Conservation (phyloP, 176 grass and related monocot genomes). For the Eragrostis curvula region DNA sequence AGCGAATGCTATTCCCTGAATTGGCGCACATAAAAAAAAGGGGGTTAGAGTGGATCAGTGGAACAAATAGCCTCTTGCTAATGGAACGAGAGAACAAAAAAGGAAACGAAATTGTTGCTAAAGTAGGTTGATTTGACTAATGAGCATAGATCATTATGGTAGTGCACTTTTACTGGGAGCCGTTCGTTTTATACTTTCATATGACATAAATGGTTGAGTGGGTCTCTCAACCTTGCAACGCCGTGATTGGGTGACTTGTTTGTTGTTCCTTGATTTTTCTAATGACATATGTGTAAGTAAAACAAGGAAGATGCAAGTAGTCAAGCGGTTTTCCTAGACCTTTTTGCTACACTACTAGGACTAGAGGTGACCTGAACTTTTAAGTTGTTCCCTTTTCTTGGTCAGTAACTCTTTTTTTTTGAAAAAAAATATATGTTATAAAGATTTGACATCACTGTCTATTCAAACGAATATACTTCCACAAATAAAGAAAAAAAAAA, state of each 20-base stretch:
- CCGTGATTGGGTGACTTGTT: not conserved
- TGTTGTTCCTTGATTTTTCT: not conserved
- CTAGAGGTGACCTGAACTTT: not conserved
- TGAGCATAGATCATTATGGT: not conserved
- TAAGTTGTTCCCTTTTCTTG: no score
- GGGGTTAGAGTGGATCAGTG: not conserved
- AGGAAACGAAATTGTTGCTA: not conserved
- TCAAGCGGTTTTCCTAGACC: not conserved
- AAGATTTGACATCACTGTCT: not conserved
- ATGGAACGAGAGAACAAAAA: not conserved
- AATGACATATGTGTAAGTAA: not conserved
- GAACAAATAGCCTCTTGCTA: not conserved
- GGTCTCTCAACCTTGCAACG: not conserved
- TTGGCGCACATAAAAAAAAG: not conserved
- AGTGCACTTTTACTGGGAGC: not conserved
- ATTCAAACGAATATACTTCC: not conserved
- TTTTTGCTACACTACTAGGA: not conserved
- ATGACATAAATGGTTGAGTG: not conserved
- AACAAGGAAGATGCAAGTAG: not conserved
- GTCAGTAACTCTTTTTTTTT: not conserved
- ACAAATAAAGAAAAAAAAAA: not conserved
- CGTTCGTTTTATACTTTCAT: not conserved
- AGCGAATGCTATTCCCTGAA: not conserved
- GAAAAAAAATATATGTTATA: not conserved
- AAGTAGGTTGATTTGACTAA: slow-evolving; percentile 22